A percentile compares a stretch with the other conserved stretches of the same genome.
phyloP scores from a whole-genome alignment of 108 stramenopile genomes.

The Nannochloropsis granulata region DNA sequence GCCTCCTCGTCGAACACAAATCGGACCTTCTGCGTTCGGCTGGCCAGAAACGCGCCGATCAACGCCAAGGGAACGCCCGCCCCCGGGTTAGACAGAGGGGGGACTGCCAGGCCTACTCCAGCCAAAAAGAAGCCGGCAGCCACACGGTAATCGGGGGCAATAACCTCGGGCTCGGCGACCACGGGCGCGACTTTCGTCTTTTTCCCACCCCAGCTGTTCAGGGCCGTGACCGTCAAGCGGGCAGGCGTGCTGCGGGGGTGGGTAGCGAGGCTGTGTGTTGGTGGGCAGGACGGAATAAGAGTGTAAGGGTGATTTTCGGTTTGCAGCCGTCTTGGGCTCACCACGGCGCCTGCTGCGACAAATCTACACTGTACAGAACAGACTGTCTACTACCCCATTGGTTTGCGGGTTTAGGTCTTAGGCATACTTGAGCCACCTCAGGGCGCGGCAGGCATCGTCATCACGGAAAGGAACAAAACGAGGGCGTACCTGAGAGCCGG shows the following conservation, averaged over 20 bases:
- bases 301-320: no score
- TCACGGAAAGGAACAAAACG: no score
- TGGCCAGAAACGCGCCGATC: constrained; percentile 2
- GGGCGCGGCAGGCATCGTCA: no score
- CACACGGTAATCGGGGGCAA: neutral
- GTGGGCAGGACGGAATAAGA: no score
- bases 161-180: neutral
- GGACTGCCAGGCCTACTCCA: neutral
- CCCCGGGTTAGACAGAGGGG: neutral
- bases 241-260: neutral
- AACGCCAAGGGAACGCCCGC: neutral
- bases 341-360: no score
- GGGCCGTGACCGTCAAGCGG: neutral
- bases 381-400: no score
- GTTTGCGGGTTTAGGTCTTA: no score
- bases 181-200: neutral
- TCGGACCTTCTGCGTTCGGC: constrained; percentile 5
- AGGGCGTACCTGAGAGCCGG: neutral
- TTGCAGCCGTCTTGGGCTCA: no score
- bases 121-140: neutral
- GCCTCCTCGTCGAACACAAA: constrained; percentile 25
- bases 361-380: no score
- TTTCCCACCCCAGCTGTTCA: neutral
- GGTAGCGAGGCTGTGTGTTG: neutral
- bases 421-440: no score